These are phyloP conservation scores for Phytophthora europaea DNA, from an alignment of 352 stramenopile genomes.

Conservation along the genomic window DNA sequence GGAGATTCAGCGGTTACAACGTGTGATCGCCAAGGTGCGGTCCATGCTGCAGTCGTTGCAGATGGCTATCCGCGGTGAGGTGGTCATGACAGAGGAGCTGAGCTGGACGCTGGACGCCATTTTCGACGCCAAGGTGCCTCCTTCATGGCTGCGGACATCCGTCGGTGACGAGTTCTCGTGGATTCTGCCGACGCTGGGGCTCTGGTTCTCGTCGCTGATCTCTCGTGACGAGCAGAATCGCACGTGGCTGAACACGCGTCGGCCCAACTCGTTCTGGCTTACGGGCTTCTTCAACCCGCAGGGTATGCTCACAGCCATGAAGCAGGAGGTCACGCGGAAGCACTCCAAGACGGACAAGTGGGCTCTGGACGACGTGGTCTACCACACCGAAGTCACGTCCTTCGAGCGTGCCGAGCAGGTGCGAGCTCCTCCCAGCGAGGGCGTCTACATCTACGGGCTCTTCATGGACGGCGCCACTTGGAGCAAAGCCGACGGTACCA, in stretches of 20 bases:
- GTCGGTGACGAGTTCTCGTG: slow-evolving; percentile 98
- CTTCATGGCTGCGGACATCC: slow-evolving; percentile 96
- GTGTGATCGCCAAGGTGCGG: slow-evolving; percentile 96
- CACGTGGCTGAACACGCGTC: slow-evolving; percentile 95
- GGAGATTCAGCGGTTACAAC: slow-evolving; percentile 98
- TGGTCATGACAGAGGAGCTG: slow-evolving; percentile 98
- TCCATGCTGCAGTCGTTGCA: slow-evolving; percentile 96
- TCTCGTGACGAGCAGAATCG: slow-evolving; percentile 97
- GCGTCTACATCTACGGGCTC: slow-evolving; percentile 98
- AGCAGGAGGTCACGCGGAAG: slow-evolving; percentile 98
- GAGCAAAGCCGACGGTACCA: slow-evolving; percentile 93
- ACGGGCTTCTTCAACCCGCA: slow-evolving; percentile 99
- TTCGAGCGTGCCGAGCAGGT: slow-evolving; percentile 95
- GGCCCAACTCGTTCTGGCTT: slow-evolving; percentile 97
- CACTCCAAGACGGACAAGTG: slow-evolving; percentile 98
- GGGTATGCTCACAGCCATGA: slow-evolving; percentile 99
- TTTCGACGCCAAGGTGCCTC: slow-evolving; percentile 96
- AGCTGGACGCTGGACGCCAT: slow-evolving; percentile 96
- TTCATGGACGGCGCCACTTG: slow-evolving; percentile 98
- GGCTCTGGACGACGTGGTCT: slow-evolving; percentile 98
- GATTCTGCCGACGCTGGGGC: slow-evolving; percentile 95
- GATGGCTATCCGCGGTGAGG: slow-evolving; percentile 98
- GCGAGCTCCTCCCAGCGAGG: slow-evolving; percentile 89
- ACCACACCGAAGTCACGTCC: slow-evolving; percentile 97
- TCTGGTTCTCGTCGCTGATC: slow-evolving; percentile 98